Conservation (phyloP, 768 basidiomycete genomes). For the Leucosporidium yakuticum region DNA sequence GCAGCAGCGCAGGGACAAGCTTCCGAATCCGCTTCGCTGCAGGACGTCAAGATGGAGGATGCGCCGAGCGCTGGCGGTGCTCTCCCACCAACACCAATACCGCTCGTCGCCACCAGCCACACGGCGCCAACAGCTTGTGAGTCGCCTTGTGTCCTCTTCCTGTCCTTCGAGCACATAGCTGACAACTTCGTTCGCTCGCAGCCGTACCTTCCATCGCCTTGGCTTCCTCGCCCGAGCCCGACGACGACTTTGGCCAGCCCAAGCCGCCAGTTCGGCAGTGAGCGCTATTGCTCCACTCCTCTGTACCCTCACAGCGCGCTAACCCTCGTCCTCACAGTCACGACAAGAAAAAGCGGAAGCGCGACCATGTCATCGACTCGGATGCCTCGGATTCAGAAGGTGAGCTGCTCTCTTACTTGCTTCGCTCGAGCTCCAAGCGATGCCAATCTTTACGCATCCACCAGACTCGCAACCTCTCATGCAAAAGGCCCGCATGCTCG, state of each 20-base stretch:
- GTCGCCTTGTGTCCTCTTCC: too few species aligned
- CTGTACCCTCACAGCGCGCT: too few species aligned
- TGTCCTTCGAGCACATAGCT: too few species aligned
- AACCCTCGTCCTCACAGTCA: not conserved
- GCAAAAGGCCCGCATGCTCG: constrained; percentile 24
- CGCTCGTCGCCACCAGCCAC: too few species aligned
- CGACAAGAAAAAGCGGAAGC: constrained; percentile 35
- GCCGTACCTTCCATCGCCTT: not conserved
- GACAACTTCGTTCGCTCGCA: not conserved
- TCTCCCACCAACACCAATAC: not conserved
- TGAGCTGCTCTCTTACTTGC: too few species aligned
- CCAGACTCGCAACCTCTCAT: constrained; percentile 10
- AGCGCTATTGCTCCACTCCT: rapidly evolving
- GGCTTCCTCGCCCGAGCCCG: constrained; percentile 17
- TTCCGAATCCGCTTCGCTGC: not conserved
- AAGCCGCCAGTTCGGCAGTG: constrained; percentile 20
- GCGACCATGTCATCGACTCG: constrained; percentile 26
- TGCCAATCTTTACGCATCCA: too few species aligned
- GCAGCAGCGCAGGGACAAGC: not conserved
- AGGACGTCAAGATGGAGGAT: not conserved
- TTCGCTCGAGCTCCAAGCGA: too few species aligned
- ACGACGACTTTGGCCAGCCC: constrained; percentile 24
- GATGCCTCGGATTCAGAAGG: constrained; percentile 27
- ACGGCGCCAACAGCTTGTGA: too few species aligned
- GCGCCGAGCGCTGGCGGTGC: not conserved